These are phyloP conservation scores for Aureobasidium sp. DNA, from an alignment of 2,329 filamentous ascomycete genomes.

Conservation along the genomic window DNA sequence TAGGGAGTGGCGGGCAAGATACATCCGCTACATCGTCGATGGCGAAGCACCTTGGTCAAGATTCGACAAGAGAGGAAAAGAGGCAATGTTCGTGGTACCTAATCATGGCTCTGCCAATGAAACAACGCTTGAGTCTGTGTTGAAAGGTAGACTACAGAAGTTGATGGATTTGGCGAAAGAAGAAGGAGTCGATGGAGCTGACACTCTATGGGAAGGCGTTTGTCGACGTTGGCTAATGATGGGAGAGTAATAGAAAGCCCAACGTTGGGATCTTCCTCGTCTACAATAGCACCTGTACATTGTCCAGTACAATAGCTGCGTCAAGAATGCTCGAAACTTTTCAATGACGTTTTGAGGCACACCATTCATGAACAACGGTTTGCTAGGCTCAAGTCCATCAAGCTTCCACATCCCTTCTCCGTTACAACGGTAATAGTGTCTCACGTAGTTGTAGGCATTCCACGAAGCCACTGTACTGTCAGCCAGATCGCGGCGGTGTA, in stretches of 20 bases:
- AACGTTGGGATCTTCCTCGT: no score
- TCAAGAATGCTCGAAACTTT: not conserved
- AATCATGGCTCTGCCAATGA: not conserved
- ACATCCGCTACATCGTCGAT: conserved; percentile 6
- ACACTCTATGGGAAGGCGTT: conserved; percentile 11
- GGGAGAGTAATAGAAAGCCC: conserved; percentile 8
- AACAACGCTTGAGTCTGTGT: not conserved
- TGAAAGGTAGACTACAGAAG: not conserved
- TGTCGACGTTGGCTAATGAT: conserved; percentile 9
- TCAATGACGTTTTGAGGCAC: not conserved
- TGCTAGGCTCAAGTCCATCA: not conserved
- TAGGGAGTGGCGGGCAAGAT: conserved; percentile 3
- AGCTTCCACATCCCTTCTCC: not conserved
- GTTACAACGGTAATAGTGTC: not conserved
- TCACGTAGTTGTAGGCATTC: not conserved
- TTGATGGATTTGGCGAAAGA: not conserved
- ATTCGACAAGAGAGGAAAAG: not conserved
- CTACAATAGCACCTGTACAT: no score
- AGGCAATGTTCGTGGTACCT: not conserved
- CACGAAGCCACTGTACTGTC: not conserved
- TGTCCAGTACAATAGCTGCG: no score
- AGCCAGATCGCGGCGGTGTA: not conserved
- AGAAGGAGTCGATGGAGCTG: not conserved
- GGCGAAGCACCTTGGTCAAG: conserved; percentile 12
- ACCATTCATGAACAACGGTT: not conserved